These are phyloP conservation scores for Dioszegia hungarica DNA, from an alignment of 768 basidiomycete genomes.

Conservation along the genomic window DNA sequence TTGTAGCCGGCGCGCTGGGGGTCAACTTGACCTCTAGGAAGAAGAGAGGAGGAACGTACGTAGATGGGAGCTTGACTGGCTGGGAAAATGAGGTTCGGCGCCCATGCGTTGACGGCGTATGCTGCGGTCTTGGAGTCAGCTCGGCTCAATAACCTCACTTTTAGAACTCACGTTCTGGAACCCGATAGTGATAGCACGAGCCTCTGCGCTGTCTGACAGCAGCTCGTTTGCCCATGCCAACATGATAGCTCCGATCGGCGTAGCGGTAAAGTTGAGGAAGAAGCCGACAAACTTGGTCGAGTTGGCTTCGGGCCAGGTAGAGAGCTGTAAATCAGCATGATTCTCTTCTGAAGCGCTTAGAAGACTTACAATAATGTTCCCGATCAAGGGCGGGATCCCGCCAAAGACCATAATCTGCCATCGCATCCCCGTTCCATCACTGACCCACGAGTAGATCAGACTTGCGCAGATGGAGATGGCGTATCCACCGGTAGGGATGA, in stretches of 20 bases:
- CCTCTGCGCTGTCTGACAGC: constrained; percentile 15
- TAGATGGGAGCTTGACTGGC: constrained; percentile 13
- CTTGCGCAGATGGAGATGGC: constrained; percentile 16
- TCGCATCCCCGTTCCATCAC: constrained; percentile 19
- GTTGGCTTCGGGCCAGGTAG: constrained; percentile 2
- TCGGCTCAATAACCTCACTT: neutral
- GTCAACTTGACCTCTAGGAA: neutral
- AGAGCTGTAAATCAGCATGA: neutral
- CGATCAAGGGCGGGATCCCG: constrained; percentile 18
- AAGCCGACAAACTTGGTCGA: constrained; percentile 9
- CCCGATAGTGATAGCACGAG: constrained; percentile 22
- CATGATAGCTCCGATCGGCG: constrained; percentile 22
- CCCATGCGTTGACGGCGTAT: constrained; percentile 25
- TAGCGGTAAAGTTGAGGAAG: constrained; percentile 57
- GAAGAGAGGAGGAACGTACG: neutral
- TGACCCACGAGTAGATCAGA: constrained; percentile 20
- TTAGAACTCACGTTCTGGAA: constrained; percentile 13
- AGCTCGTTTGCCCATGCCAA: constrained; percentile 29
- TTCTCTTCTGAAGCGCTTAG: neutral
- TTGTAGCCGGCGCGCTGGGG: constrained; percentile 4
- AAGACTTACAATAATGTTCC: constrained; percentile 17
- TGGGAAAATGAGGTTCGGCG: constrained; percentile 24
- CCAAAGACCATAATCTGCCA: constrained; percentile 22
- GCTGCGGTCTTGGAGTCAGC: constrained; percentile 9
- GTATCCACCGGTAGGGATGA: constrained; percentile 31